Percentiles rank a stretch among this genome's conserved stretches.
phyloP scores from a whole-genome alignment of 176 grass and related monocot species.

The Calamus simplicifolius region DNA sequence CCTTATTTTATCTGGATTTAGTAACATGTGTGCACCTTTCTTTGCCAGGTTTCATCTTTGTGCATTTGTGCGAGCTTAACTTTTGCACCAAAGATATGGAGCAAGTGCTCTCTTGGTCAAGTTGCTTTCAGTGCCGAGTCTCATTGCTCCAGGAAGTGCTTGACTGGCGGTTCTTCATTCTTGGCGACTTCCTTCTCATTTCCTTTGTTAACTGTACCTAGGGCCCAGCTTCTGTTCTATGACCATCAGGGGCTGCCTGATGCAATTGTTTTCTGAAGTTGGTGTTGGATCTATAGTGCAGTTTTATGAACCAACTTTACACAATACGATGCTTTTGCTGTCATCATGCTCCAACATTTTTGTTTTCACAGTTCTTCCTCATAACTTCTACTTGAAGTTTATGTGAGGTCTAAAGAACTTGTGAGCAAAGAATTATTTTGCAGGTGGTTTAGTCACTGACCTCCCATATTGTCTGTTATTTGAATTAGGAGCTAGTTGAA shows the following conservation, averaged over 20 bases:
- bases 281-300: constrained; percentile 30
- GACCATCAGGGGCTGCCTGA: constrained; percentile 33
- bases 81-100: constrained; percentile 78
- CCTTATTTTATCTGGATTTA: not conserved
- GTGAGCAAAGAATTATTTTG: constrained; percentile 13
- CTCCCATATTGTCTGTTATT: not conserved
- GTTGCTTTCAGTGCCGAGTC: constrained; percentile 49
- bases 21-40: not conserved
- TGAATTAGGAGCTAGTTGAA: not conserved
- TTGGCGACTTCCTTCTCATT: constrained; percentile 63
- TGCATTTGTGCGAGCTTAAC: constrained; percentile 23
- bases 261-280: constrained; percentile 57
- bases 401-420: constrained; percentile 33
- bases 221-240: constrained; percentile 19
- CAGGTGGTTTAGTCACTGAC: constrained; percentile 24
- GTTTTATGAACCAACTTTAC: constrained; percentile 19
- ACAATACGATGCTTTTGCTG: constrained; percentile 40
- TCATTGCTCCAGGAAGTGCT: constrained; percentile 84
- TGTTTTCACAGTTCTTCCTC: constrained; percentile 28
- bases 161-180: constrained; percentile 92
- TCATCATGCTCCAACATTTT: constrained; percentile 32
- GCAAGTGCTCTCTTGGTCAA: constrained; percentile 51
- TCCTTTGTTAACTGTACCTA: constrained; percentile 94
- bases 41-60: constrained; percentile 32
- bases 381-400: constrained; percentile 29